Conservation (phyloP, 2,329 filamentous ascomycete genomes). For the Penicillium brevicompactum region DNA sequence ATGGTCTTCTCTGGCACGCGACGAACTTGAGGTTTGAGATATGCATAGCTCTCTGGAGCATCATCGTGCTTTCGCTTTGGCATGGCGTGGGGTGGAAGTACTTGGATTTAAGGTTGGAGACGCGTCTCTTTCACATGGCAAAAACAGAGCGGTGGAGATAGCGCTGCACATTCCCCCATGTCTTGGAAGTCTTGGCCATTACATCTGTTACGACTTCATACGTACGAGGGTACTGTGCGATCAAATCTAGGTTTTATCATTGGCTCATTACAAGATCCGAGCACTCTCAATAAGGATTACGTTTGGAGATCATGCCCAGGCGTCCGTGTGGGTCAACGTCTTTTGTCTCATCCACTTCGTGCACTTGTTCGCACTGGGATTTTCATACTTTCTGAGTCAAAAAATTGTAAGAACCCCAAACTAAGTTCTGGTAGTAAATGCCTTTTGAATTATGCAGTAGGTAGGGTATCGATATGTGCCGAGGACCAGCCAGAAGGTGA, state of each 20-base stretch:
- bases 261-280: not conserved
- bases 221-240: not conserved
- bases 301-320: not conserved
- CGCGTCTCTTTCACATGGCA: slow-evolving; percentile 20
- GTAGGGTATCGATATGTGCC: slow-evolving; percentile 13
- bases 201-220: not conserved
- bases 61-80: slow-evolving; percentile 34
- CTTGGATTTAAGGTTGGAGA: slow-evolving; percentile 7
- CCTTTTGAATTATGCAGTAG: slow-evolving; percentile 8
- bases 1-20: slow-evolving; percentile 47
- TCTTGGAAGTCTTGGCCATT: not conserved
- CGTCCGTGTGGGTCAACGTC: not conserved
- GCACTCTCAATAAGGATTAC: not conserved
- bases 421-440: not conserved
- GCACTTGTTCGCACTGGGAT: not conserved
- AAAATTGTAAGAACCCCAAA: not conserved
- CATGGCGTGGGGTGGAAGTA: slow-evolving; percentile 16
- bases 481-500: not conserved
- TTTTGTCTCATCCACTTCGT: not conserved
- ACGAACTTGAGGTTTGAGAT: slow-evolving; percentile 43
- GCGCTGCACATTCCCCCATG: not conserved
- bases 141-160: slow-evolving; percentile 20
- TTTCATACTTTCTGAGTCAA: not conserved
- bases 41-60: slow-evolving; percentile 34
- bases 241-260: too few species aligned